These are phyloP conservation scores for Parmelia sp. DNA, from an alignment of 495 filamentous ascomycete genomes.

Conservation along the genomic window DNA sequence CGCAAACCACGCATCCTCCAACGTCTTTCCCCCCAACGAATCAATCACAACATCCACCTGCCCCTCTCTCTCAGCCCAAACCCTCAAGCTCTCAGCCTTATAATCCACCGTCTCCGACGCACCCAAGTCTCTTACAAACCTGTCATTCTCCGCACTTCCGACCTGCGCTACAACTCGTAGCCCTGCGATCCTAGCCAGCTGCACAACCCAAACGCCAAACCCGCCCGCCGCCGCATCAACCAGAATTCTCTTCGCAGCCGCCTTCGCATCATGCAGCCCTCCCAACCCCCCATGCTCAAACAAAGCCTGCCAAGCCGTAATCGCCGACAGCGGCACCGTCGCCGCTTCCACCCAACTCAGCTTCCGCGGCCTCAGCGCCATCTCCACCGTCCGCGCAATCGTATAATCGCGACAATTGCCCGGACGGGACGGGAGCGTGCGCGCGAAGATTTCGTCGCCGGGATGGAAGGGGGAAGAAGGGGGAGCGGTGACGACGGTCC, in stretches of 20 bases:
- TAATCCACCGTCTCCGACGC: constrained; percentile 45
- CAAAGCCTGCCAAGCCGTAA: constrained; percentile 56
- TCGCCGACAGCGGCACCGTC: constrained; percentile 45
- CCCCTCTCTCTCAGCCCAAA: constrained; percentile 32
- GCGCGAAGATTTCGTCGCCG: constrained; percentile 49
- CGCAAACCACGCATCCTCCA: constrained; percentile 43
- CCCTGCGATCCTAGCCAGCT: constrained; percentile 44
- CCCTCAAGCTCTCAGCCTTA: constrained; percentile 29
- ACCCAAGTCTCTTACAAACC: constrained; percentile 40
- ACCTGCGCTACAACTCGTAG: constrained; percentile 39
- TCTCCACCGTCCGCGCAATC: constrained; percentile 44
- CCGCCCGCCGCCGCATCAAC: constrained; percentile 47
- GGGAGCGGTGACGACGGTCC: constrained; percentile 46
- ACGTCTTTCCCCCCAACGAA: constrained; percentile 40
- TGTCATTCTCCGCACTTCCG: constrained; percentile 34
- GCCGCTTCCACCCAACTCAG: constrained; percentile 46
- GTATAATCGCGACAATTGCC: constrained; percentile 49
- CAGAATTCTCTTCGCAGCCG: constrained; percentile 38
- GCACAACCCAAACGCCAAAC: constrained; percentile 52
- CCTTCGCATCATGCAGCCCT: constrained; percentile 13
- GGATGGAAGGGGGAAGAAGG: constrained; percentile 43
- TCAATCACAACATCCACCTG: constrained; percentile 50
- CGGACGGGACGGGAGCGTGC: constrained; percentile 41
- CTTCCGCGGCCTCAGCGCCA: constrained; percentile 44
- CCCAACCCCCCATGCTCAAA: constrained; percentile 44